Evolutionary conservation across 1,139 yeast genomes (phyloP).

Genomic region (Wickerhamiella infanticola): DNA sequence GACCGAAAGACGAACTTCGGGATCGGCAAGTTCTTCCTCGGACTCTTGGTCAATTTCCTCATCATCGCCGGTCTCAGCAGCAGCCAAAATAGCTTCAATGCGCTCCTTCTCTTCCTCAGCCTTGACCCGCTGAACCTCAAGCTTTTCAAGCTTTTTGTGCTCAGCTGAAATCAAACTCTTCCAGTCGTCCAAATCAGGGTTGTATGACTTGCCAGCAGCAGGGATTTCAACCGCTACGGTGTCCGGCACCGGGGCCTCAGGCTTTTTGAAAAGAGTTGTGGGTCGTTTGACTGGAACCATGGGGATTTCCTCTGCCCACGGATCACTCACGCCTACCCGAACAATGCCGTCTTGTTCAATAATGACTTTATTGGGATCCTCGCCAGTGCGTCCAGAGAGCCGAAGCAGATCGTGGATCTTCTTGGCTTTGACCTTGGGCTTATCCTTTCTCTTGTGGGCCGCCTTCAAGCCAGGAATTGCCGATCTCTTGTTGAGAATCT

Average conservation of each 20-base stretch:
- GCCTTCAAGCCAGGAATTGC: conserved; percentile 55
- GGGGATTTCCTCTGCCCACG: conserved; percentile 20
- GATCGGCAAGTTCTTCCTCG: conserved; percentile 1
- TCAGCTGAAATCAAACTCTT: conserved; percentile 52
- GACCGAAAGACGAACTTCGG: conserved; percentile 34
- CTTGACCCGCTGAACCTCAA: conserved; percentile 46
- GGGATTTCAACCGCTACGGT: conserved; percentile 36
- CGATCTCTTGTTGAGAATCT: conserved; percentile 59
- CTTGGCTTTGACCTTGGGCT: conserved; percentile 38
- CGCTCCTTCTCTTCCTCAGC: conserved; percentile 46
- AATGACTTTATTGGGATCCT: conserved; percentile 25
- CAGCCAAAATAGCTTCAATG: conserved; percentile 42
- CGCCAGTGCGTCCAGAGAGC: conserved; percentile 62
- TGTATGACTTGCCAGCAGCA: conserved; percentile 83
- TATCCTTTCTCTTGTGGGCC: conserved; percentile 27
- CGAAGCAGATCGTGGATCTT: conserved; percentile 59
- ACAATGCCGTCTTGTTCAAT: conserved; percentile 15
- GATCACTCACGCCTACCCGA: conserved; percentile 7
- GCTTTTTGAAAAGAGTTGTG: conserved; percentile 38
- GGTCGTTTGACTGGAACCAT: conserved; percentile 27
- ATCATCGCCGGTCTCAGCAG: conserved; percentile 31
- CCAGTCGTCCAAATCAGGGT: conserved; percentile 84
- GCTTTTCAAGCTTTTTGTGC: conserved; percentile 45
- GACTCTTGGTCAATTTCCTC: conserved; percentile 26
- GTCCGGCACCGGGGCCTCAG: conserved; percentile 24